Conservation (phyloP, 805 yeast species). For the Wickerhamomyces mucosus region DNA sequence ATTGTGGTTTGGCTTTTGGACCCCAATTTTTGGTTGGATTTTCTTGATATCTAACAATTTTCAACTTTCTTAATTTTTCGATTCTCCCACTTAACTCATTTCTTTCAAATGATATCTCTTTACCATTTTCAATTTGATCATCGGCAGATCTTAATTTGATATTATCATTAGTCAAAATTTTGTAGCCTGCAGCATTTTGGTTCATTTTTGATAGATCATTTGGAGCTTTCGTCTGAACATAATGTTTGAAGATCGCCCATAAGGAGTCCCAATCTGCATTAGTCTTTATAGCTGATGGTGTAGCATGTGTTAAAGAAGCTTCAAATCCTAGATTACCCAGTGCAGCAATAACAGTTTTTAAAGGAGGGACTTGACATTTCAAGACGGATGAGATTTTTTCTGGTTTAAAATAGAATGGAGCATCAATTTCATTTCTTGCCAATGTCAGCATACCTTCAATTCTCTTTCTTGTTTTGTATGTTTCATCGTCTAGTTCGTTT, state of each 20-base stretch:
- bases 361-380: slow-evolving; percentile 77
- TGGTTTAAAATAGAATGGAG: slow-evolving; percentile 80
- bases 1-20: slow-evolving; percentile 73
- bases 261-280: slow-evolving; percentile 78
- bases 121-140: slow-evolving; percentile 15
- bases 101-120: slow-evolving; percentile 46
- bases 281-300: slow-evolving; percentile 79
- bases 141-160: slow-evolving; percentile 17
- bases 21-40: slow-evolving; percentile 98
- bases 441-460: slow-evolving; percentile 88
- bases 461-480: slow-evolving; percentile 73
- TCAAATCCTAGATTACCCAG: slow-evolving; percentile 74
- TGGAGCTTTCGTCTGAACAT: slow-evolving; percentile 39
- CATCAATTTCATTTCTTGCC: slow-evolving; percentile 61
- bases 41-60: slow-evolving; percentile 81
- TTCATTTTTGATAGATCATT: slow-evolving; percentile 23
- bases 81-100: slow-evolving; percentile 50
- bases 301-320: slow-evolving; percentile 84
- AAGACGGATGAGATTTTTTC: slow-evolving; percentile 66
- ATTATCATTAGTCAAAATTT: slow-evolving; percentile 37
- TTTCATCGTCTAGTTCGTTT: slow-evolving; percentile 36
- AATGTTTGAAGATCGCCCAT: slow-evolving; percentile 63
- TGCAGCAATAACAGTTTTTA: slow-evolving; percentile 65
- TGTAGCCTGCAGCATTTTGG: slow-evolving; percentile 47
- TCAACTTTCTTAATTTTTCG: slow-evolving; percentile 57